phyloP scores from a whole-genome alignment of 768 basidiomycete genomes.

The Panaeolus cyanescens region DNA sequence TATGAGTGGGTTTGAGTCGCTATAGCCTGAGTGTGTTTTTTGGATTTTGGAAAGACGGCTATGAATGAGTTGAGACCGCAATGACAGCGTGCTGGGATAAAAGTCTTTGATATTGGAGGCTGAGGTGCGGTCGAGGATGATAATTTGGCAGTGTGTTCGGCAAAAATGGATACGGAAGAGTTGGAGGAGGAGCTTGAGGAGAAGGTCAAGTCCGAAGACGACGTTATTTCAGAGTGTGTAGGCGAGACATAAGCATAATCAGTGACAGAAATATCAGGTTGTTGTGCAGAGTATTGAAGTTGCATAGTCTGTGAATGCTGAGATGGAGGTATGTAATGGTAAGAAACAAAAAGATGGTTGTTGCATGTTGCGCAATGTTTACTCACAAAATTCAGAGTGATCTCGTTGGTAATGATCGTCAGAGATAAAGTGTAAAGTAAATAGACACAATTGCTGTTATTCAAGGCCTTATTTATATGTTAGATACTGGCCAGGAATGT shows the following conservation, averaged over 20 bases:
- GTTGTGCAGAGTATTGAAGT: no score
- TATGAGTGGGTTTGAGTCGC: background rate
- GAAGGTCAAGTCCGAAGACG: background rate
- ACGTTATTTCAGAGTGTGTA: background rate
- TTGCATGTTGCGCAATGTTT: no score
- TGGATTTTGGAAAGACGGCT: conserved; percentile 18
- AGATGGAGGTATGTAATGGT: no score
- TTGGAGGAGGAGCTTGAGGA: background rate
- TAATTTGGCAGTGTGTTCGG: background rate
- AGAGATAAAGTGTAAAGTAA: no score
- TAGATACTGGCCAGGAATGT: no score
- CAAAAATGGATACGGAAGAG: background rate
- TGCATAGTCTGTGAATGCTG: no score
- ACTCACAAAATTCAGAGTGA: no score
- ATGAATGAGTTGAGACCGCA: conserved; percentile 24
- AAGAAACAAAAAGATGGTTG: no score
- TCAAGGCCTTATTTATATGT: no score
- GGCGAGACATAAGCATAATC: background rate
- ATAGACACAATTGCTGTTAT: no score
- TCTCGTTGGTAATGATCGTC: no score
- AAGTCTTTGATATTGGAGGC: conserved; percentile 9
- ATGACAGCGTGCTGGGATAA: conserved; percentile 24
- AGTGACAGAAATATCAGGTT: no score
- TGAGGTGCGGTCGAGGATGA: background rate
- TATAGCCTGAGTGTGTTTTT: conserved; percentile 3